Evolutionary conservation across 2,329 filamentous ascomycete species (phyloP), one percentile per base, ranked within the genome.

Genomic region (Paecilomyces sp.): DNA sequence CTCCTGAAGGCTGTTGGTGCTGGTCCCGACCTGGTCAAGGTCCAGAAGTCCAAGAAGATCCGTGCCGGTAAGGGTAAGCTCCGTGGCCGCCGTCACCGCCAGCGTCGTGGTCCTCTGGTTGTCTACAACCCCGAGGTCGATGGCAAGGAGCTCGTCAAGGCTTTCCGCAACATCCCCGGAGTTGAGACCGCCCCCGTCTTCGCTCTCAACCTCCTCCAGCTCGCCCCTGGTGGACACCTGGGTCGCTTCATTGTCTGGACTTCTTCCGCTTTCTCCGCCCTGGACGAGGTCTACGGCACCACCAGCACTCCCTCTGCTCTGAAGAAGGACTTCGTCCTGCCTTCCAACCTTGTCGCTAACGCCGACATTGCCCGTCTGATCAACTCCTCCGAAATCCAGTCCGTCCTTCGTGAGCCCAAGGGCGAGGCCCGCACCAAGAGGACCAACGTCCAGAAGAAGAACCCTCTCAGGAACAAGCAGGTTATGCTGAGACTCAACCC

Each of bases 201-300:
- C 82, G 84, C 91, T 68, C 87, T 99, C 75, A 97, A 97, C 88
- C 92, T 97, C 75, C 91, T 99, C 79, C 94, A 99, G 86, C 91
- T 99, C 77, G 94, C 94, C 69, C 94, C 94, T 71, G 94, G 94
- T 86, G 95, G 94, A 75, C 94, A 99, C 84, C 90, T 99, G 72
- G 94, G 94, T 73, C 94, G 94, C 76, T 99, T 99, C 88, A 87
- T 99, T 80, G 86, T 99, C 86, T 99, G 94, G 94, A 94, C 94
- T 73, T 99, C 95, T 58, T 85, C 91, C 68, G 94, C 94, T 67
- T 97, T 99, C 86, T 88, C 92, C 82, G 91, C 93, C 67, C 91
- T 99, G 67, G 93, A 99, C 82, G 88, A 88, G 80, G 88, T 99
- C 85, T 99, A 99, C 85, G 93, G 93, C 79, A 88, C 89, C 77